phyloP scores from a whole-genome alignment of 257 asterid genomes.

The Fraxinus cuspidata region DNA sequence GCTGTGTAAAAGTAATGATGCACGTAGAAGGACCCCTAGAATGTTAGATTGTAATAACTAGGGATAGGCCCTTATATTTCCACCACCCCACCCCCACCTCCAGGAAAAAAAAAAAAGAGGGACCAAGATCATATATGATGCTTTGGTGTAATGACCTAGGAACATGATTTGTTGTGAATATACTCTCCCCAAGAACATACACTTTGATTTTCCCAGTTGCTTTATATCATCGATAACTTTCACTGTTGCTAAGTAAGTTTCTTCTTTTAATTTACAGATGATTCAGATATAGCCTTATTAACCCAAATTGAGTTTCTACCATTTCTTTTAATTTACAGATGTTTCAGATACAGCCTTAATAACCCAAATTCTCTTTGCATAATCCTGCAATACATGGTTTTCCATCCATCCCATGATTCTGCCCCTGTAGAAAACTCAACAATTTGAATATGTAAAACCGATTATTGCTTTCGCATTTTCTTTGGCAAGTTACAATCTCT shows the following conservation, averaged over 20 bases:
- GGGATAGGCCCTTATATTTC: no score
- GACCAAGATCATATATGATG: not conserved
- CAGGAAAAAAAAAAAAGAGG: no score
- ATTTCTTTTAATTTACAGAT: not conserved
- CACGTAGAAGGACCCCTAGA: not conserved
- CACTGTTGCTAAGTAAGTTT: not conserved
- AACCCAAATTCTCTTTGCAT: no score
- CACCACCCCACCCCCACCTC: not conserved
- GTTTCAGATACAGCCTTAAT: no score
- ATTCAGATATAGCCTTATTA: no score
- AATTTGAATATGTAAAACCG: no score
- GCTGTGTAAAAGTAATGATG: not conserved
- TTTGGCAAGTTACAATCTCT: not conserved
- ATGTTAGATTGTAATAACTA: not conserved
- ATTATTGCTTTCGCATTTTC: not conserved
- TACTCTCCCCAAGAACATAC: not conserved
- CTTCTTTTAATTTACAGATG: no score
- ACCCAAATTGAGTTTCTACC: no score
- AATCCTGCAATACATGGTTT: no score
- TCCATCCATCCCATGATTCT: no score
- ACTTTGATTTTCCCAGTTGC: not conserved
- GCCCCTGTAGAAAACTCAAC: no score
- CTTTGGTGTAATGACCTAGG: not conserved
- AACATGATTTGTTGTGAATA: not conserved
- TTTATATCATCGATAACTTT: not conserved